Evolutionary conservation across 2,329 filamentous ascomycete genomes (phyloP).

Genomic region (Conoideocrella luteorostrata): DNA sequence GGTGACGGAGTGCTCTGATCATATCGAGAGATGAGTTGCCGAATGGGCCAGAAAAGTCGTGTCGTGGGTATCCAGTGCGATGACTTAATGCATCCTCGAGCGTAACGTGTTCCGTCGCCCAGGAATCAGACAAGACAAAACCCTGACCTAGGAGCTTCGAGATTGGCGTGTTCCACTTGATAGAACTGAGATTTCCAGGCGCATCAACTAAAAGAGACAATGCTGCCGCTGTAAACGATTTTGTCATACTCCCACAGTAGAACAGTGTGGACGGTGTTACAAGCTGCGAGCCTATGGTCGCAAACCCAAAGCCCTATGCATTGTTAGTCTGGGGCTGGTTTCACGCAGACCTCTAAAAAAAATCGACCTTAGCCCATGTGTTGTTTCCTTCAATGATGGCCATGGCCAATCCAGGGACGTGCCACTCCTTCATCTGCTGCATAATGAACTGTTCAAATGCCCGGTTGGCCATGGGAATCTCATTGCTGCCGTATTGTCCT

Average conservation of each 20-base stretch:
- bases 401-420: constrained; percentile 36
- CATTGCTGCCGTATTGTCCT: constrained; percentile 6
- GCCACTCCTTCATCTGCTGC: constrained; percentile 21
- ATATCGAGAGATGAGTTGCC: constrained; percentile 1
- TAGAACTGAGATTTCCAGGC: constrained; percentile 29
- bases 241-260: constrained; percentile 46
- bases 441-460: constrained; percentile 18
- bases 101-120: constrained; percentile 38
- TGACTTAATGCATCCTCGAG: constrained; percentile 46
- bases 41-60: constrained; percentile 23
- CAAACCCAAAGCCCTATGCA: constrained; percentile 34
- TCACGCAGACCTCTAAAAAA: too few species aligned
- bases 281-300: constrained; percentile 24
- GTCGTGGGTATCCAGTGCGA: constrained; percentile 39
- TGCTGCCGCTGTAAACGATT: constrained; percentile 43
- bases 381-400: constrained; percentile 32
- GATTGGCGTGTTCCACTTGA: constrained; percentile 43
- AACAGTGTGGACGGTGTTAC: constrained; percentile 42
- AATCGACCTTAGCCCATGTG: constrained; percentile 26
- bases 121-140: constrained; percentile 37
- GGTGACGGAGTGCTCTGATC: constrained; percentile 32
- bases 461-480: constrained; percentile 7
- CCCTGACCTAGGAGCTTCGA: constrained; percentile 37
- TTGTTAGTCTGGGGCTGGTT: neutral
- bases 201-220: constrained; percentile 41